phyloP scores from a whole-genome alignment of 768 basidiomycete genomes.

The Holtermanniella nyarrowii region DNA sequence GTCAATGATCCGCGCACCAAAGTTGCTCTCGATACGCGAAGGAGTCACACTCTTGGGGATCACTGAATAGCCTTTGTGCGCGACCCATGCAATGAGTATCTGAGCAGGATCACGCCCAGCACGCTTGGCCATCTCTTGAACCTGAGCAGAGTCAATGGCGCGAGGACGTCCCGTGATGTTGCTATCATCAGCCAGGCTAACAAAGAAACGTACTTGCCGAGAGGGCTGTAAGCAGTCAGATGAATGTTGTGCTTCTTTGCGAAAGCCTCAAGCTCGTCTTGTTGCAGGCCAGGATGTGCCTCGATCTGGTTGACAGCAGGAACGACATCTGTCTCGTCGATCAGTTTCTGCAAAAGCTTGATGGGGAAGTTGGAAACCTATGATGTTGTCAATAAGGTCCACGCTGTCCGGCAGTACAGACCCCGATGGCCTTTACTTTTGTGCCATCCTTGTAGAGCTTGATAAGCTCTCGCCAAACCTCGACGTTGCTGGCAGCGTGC shows the following conservation, averaged over 20 bases:
- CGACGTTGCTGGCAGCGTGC: constrained; percentile 13
- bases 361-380: constrained; percentile 42
- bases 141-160: constrained; percentile 57
- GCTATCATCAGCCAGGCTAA: constrained; percentile 17
- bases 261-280: constrained; percentile 22
- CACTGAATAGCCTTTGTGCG: constrained; percentile 62
- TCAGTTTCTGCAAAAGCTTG: constrained; percentile 48
- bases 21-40: constrained; percentile 49
- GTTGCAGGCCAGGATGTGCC: constrained; percentile 53
- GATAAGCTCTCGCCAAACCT: constrained; percentile 50
- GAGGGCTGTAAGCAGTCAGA: too few species aligned
- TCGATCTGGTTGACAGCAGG: constrained; percentile 76
- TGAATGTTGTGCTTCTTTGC: too few species aligned
- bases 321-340: constrained; percentile 59
- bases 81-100: constrained; percentile 73
- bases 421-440: constrained; percentile 59
- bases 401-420: too few species aligned
- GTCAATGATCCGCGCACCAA: too few species aligned
- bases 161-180: constrained; percentile 47
- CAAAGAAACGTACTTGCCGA: not conserved
- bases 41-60: constrained; percentile 67
- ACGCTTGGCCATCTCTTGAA: constrained; percentile 55
- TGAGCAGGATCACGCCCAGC: constrained; percentile 63
- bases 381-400: too few species aligned
- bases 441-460: constrained; percentile 54